Percentiles rank a stretch among this genome's conserved stretches.
phyloP scores from a whole-genome alignment of 2,329 filamentous ascomycete species.

The Cordyceps cateniannulata region DNA sequence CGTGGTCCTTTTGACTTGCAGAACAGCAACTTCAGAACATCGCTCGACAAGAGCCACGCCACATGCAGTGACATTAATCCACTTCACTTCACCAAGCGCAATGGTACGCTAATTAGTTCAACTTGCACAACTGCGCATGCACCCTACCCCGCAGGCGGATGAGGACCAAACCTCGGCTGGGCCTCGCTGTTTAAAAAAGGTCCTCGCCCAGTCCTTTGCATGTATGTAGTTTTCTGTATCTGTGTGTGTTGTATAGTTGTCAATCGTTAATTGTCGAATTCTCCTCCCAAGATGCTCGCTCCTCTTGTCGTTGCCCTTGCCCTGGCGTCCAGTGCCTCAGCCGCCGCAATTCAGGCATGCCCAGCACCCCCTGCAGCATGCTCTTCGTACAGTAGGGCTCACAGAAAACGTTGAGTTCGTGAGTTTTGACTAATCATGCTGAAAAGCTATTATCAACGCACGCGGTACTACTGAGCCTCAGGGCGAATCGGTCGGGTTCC shows the following conservation, averaged over 20 bases:
- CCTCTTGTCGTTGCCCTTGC: not conserved
- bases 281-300: not conserved
- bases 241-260: not conserved
- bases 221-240: not conserved
- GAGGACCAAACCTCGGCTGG: not conserved
- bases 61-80: not conserved
- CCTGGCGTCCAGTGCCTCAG: constrained; percentile 1
- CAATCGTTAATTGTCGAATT: not conserved
- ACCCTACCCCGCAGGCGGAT: not conserved
- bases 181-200: not conserved
- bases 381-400: constrained; percentile 3
- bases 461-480: constrained; percentile 12
- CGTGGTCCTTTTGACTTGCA: no score
- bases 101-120: not conserved
- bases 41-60: not conserved
- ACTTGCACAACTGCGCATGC: not conserved
- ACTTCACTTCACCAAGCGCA: not conserved
- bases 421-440: not conserved
- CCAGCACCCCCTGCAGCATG: not conserved
- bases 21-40: not conserved
- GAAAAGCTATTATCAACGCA: constrained; percentile 12
- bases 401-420: not conserved
- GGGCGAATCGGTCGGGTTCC: constrained; percentile 10
- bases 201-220: not conserved
- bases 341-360: not conserved